Base-by-base conservation (phyloP, 345 rosid genomes). In the Populus pruinosa region DNA sequence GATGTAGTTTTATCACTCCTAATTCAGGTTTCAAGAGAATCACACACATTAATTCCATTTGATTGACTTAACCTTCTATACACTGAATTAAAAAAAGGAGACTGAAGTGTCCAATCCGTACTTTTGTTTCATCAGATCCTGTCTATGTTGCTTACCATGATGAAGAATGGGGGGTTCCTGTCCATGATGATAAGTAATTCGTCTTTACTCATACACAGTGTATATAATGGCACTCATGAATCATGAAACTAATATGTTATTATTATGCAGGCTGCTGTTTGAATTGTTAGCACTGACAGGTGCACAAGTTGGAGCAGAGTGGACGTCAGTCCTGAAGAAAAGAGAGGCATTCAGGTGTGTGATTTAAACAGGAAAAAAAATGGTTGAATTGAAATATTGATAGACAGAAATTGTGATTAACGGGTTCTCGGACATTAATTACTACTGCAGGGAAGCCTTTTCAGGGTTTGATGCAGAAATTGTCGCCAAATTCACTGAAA, bases 161-260 rank as follows among this genome's bases (percentile, higher is more conserved):
- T 73, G 79, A 85, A 73, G 97, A 91, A 87, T 92, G 97, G 94
- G 97, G 97, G 72, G 91, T 92, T 73, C 89, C 94, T 43, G 89
- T 87, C 47, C 90, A 92, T 70, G 89, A 91, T 83, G 97, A 92
- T 76, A 87, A 76, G 94, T 89, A 73, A 78, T 53, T 68, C 56
- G 13, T 29, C 64, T 44, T 71, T 18, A 39, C 67, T 41, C 18
- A n/a, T 33, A 53, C 18, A 7, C 9, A 56, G 41, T 38, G 18
- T 2, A 17, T 10, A 55, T 0, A 50, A 10, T 13, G 27, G 35
- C 8, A 64, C 11, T 67, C 33, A n/a, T 36, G 23, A 68, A 64
- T 65, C n/a, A 13, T 2, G 70, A 67, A 63, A 75, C 33, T 20
- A 49, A 83, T 2, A 70, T 29, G 25, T 23, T 14, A 66, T 18